Percentiles rank a stretch among this genome's conserved stretches.
Evolutionary conservation across 345 rosid genomes (phyloP).

Genomic region (Passiflora organensis): DNA sequence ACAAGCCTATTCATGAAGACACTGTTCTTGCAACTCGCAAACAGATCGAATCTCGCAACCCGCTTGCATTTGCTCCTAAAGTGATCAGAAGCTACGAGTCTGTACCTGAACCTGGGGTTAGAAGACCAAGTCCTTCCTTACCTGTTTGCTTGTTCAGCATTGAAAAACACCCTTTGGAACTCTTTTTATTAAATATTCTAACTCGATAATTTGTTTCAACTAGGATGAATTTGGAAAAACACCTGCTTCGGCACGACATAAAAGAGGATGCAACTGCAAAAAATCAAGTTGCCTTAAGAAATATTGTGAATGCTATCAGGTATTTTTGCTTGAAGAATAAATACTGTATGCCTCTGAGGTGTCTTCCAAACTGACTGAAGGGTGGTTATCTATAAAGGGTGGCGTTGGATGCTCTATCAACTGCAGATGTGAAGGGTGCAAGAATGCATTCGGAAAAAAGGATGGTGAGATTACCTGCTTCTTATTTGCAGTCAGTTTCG

Average conservation of each 20-base stretch:
- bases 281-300: slow-evolving; percentile 90
- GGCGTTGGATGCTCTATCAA: slow-evolving; percentile 95
- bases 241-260: slow-evolving; percentile 94
- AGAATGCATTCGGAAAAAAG: slow-evolving; percentile 86
- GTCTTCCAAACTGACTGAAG: slow-evolving; percentile 17
- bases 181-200: no score
- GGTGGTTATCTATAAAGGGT: slow-evolving; percentile 41
- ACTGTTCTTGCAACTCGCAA: slow-evolving; percentile 89
- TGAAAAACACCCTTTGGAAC: no score
- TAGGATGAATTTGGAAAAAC: slow-evolving; percentile 76
- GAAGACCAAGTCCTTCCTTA: no score
- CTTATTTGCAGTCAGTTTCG: no score
- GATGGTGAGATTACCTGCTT: slow-evolving; percentile 52
- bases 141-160: no score
- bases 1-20: slow-evolving; percentile 90
- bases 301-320: slow-evolving; percentile 99
- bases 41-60: slow-evolving; percentile 95
- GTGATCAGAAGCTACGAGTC: slow-evolving; percentile 64
- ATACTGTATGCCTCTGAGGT: slow-evolving; percentile 2
- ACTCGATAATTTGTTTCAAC: no score
- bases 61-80: slow-evolving; percentile 99
- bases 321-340: slow-evolving; percentile 24
- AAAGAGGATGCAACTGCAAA: slow-evolving; percentile 98
- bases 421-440: slow-evolving; percentile 98
- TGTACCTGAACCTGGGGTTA: slow-evolving; percentile 50